Percentiles rank a stretch among this genome's conserved stretches.
These are phyloP conservation scores for Rubia yunnanensis DNA, from an alignment of 257 asterid species.

Conservation along the genomic window DNA sequence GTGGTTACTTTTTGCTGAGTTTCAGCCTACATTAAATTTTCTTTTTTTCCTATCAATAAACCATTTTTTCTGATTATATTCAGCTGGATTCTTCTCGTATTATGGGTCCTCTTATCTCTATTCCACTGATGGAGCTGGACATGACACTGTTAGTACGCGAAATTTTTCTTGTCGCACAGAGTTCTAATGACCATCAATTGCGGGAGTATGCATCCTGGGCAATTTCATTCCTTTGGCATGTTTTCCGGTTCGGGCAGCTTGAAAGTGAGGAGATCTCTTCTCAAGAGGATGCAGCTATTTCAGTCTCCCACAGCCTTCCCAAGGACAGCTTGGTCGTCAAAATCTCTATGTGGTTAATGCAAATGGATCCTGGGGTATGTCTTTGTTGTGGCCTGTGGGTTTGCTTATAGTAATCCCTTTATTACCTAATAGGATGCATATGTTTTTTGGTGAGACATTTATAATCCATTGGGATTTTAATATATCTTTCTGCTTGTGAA, in stretches of 20 bases:
- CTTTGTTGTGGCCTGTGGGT: slow-evolving; percentile 1
- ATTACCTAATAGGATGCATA: neutral
- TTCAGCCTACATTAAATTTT: neutral
- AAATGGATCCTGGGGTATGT: slow-evolving; percentile 56
- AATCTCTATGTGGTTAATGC: slow-evolving; percentile 73
- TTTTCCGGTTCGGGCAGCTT: slow-evolving; percentile 36
- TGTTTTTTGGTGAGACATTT: neutral
- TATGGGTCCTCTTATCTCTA: slow-evolving; percentile 48
- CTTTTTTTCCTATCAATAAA: neutral
- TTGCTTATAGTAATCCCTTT: slow-evolving; percentile 4
- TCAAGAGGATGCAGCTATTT: slow-evolving; percentile 31
- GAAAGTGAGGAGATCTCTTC: slow-evolving; percentile 32
- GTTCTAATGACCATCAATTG: slow-evolving; percentile 53
- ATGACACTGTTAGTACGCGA: slow-evolving; percentile 63
- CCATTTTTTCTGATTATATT: neutral
- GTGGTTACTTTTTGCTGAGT: slow-evolving; percentile 18
- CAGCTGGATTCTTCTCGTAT: slow-evolving; percentile 48
- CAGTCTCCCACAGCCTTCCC: slow-evolving; percentile 45
- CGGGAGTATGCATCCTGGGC: slow-evolving; percentile 92
- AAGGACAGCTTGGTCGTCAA: slow-evolving; percentile 74
- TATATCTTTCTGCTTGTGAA: neutral
- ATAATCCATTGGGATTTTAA: neutral
- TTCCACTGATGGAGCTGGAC: slow-evolving; percentile 52
- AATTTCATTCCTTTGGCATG: slow-evolving; percentile 74
- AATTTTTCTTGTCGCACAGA: slow-evolving; percentile 68